These are phyloP conservation scores for Candida peoriensis DNA, from an alignment of 805 yeast species.

Conservation along the genomic window DNA sequence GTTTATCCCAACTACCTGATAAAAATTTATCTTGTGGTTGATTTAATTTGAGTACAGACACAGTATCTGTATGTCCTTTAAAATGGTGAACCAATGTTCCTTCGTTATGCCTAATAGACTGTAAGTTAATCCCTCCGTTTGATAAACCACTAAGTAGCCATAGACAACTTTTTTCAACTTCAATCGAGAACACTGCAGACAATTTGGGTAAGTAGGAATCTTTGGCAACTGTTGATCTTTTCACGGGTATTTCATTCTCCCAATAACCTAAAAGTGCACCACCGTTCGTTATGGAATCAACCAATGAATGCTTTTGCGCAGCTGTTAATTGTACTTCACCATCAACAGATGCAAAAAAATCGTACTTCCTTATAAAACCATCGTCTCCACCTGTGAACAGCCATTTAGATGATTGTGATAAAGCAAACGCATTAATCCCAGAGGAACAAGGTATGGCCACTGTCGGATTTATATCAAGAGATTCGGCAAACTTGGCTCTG, in stretches of 20 bases:
- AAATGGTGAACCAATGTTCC: conserved; percentile 79
- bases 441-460: conserved; percentile 84
- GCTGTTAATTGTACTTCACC: conserved; percentile 85
- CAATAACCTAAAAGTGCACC: conserved; percentile 84
- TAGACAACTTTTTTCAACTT: conserved; percentile 72
- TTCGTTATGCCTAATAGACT: conserved; percentile 76
- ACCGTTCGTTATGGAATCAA: conserved; percentile 79
- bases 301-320: conserved; percentile 84
- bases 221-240: conserved; percentile 31
- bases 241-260: conserved; percentile 92
- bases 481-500: conserved; percentile 47
- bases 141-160: conserved; percentile 83
- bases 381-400: conserved; percentile 94
- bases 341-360: conserved; percentile 76
- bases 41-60: conserved; percentile 65
- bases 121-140: conserved; percentile 83
- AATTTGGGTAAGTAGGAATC: conserved; percentile 47
- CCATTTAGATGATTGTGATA: conserved; percentile 79
- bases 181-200: conserved; percentile 86
- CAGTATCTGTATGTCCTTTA: conserved; percentile 64
- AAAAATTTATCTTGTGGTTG: conserved; percentile 56
- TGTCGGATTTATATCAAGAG: conserved; percentile 72
- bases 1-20: conserved; percentile 90
- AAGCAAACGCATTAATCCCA: conserved; percentile 70
- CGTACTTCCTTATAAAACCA: conserved; percentile 88